A percentile compares a stretch with the other conserved stretches of the same genome.
phyloP scores from a whole-genome alignment of 352 stramenopile species.

The Pilasporangium apinafurcum region DNA sequence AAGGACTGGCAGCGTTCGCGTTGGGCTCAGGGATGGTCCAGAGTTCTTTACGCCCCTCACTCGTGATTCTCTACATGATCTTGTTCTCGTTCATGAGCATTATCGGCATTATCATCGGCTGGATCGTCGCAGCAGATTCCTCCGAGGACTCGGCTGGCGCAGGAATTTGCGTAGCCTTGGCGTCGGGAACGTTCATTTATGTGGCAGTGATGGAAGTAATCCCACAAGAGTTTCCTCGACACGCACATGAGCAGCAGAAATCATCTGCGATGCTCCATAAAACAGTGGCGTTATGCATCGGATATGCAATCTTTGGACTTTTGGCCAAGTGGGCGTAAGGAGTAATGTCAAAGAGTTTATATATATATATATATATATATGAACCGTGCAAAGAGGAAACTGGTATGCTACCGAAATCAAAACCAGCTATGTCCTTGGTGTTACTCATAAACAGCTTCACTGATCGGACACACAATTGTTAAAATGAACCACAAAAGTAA shows the following conservation, averaged over 20 bases:
- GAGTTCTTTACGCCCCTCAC: conserved; percentile 33
- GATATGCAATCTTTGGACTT: conserved; percentile 70
- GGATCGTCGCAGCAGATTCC: conserved; percentile 25
- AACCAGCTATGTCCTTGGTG: too few species aligned
- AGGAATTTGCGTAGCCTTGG: conserved; percentile 56
- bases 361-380: too few species aligned
- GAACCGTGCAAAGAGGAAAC: too few species aligned
- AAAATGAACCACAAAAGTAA: too few species aligned
- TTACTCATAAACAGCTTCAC: too few species aligned
- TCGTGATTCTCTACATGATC: conserved; percentile 43
- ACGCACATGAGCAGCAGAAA: conserved; percentile 11
- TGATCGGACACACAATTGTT: too few species aligned
- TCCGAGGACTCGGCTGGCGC: conserved; percentile 37
- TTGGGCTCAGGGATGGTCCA: conserved; percentile 62
- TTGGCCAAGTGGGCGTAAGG: conserved; percentile 73
- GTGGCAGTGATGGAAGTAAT: conserved; percentile 84
- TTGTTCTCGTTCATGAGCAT: conserved; percentile 55
- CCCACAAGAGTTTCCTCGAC: conserved; percentile 66
- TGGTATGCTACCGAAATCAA: too few species aligned
- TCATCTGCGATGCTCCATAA: conserved; percentile 30
- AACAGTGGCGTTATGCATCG: conserved; percentile 42
- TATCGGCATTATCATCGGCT: conserved; percentile 40
- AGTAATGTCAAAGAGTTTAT: too few species aligned
- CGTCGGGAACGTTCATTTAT: conserved; percentile 80
- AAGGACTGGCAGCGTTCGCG: conserved; percentile 68